Evolutionary conservation across 2,329 filamentous ascomycete genomes (phyloP).

Genomic region (Domatiomyces catenatus): DNA sequence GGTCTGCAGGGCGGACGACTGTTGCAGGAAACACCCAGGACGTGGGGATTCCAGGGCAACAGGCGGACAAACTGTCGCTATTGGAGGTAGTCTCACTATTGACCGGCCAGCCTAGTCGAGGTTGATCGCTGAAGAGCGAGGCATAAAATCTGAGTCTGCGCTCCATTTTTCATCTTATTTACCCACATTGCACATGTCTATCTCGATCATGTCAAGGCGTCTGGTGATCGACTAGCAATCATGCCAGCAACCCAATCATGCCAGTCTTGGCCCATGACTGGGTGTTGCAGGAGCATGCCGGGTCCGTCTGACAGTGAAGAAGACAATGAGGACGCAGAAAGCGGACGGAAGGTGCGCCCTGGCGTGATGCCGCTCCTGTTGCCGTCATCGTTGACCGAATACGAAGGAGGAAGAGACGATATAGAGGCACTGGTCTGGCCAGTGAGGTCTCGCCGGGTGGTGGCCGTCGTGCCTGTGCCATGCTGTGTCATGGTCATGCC

Average conservation of each 20-base stretch:
- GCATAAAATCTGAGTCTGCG: not conserved
- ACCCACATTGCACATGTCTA: not conserved
- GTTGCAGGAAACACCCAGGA: not conserved
- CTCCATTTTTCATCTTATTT: not conserved
- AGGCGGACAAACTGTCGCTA: not conserved
- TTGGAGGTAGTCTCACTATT: not conserved
- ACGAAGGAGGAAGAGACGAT: not conserved
- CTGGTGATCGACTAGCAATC: not conserved
- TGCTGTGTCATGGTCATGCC: not conserved
- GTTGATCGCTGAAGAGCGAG: not conserved
- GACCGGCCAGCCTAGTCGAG: not conserved
- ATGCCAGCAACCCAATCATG: not conserved
- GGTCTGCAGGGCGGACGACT: not conserved
- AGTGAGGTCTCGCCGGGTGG: not conserved
- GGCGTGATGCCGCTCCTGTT: not conserved
- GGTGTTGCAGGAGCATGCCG: not conserved
- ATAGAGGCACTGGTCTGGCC: not conserved
- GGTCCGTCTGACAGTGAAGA: too few species aligned
- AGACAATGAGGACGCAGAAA: not conserved
- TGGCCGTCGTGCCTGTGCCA: not conserved
- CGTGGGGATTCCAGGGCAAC: not conserved
- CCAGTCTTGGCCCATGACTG: slow-evolving; percentile 4
- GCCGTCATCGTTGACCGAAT: not conserved
- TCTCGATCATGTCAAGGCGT: not conserved
- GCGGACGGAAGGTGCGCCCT: not conserved